phyloP scores from a whole-genome alignment of 768 basidiomycete genomes.

The Dacryopinax spathularia region DNA sequence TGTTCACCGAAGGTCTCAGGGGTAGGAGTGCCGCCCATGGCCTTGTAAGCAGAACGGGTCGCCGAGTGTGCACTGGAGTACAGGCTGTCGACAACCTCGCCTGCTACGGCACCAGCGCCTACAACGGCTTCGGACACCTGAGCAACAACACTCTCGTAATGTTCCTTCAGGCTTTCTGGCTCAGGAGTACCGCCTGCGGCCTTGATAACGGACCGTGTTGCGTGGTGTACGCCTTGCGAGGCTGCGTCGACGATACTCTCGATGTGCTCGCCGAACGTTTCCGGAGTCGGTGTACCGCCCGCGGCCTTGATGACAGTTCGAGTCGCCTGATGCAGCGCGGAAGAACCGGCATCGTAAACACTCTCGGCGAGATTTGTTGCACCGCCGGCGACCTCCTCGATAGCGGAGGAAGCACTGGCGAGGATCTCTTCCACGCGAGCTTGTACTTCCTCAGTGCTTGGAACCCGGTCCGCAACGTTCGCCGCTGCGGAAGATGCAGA shows the following conservation, averaged over 20 bases:
- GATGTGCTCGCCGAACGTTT: slow-evolving; percentile 14
- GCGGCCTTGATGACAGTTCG: slow-evolving; percentile 14
- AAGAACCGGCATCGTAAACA: slow-evolving; percentile 9
- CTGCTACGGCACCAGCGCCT: too few relatives aligned
- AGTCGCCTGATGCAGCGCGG: slow-evolving; percentile 15
- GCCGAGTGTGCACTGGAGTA: too few relatives aligned
- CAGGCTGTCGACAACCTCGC: too few relatives aligned
- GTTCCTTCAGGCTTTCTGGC: not conserved
- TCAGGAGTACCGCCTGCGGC: not conserved
- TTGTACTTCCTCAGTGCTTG: not conserved
- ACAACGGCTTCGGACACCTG: too few relatives aligned
- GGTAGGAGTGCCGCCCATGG: too few relatives aligned
- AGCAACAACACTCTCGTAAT: too few relatives aligned
- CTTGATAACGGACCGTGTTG: not conserved
- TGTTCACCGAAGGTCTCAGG: too few relatives aligned
- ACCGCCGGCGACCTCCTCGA: slow-evolving; percentile 7
- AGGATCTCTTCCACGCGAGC: slow-evolving; percentile 1
- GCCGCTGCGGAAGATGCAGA: not conserved
- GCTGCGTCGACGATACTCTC: slow-evolving; percentile 13
- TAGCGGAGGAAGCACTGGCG: slow-evolving; percentile 8
- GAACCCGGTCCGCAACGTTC: not conserved
- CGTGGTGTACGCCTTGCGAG: not conserved
- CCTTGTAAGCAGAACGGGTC: too few relatives aligned
- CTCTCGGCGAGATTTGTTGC: not conserved
- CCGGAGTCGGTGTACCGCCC: slow-evolving; percentile 17